Base-by-base conservation (phyloP, 2,329 filamentous ascomycete genomes). In the Tolypocladium capitatum region DNA sequence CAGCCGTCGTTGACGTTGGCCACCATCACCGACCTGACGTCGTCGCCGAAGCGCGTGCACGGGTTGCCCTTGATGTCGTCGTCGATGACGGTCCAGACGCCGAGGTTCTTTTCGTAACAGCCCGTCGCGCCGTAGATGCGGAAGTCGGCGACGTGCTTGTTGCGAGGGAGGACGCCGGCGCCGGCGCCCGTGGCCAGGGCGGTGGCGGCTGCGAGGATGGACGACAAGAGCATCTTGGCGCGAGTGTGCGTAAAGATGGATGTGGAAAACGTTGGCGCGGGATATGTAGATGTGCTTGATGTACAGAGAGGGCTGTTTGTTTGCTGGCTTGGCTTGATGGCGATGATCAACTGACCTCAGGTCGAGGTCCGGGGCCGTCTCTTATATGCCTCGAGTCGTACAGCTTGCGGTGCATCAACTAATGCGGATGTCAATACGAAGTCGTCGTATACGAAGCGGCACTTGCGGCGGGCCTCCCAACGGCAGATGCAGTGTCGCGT, bases 1-100 rank as follows among this genome's bases (percentile, higher is more conserved):
- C 56, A 59, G 45, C 50, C 51, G 2, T 38, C 9, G 48, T 47
- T 55, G 20, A 53, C 53, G 30, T 54, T 47, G 0, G 45, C 35
- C 32, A 52, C 42, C 7, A 7, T 46, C 1, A 59, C 47, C 10
- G 55, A 57, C 31, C 45, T 45, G 31, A 54, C 43, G 14, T 28
- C 34, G 2, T 49, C 50, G 5, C 45, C 43, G 27, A 60, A 47
- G 31, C 33, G 45, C 35, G 51, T 55, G 51, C 57, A 58, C 28
- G 54, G 47, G 31, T 50, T 38, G 16, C 48, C 41, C 27, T 30
- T 28, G 9, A 59, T 51, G 48, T 59, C 57, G 6, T 49, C 49
- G 20, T 58, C 49, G 18, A 58, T 55, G 33, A 60, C 52, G 11
- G 57, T 59, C 55, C 55, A 60, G 28, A 60, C 45, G 24, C 58